Evolutionary conservation across 768 basidiomycete genomes (phyloP).

Genomic region (Amanita muscaria): DNA sequence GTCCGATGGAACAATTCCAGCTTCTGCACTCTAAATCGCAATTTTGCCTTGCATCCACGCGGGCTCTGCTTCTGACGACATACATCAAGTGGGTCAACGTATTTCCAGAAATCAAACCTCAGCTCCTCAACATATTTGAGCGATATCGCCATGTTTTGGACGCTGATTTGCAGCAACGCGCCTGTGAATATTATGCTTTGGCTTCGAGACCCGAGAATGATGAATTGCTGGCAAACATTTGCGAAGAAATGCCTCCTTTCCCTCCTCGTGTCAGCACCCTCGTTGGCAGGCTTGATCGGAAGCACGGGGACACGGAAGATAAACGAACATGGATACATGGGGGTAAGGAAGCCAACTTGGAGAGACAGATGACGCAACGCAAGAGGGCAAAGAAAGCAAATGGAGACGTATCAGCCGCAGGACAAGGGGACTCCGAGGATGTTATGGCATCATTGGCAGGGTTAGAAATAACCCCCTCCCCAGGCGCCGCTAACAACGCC

Average conservation of each 20-base stretch:
- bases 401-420: conserved; percentile 19
- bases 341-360: conserved; percentile 85
- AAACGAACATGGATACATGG: conserved; percentile 94
- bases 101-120: conserved; percentile 95
- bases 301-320: conserved; percentile 88
- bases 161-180: conserved; percentile 94
- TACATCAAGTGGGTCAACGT: conserved; percentile 99
- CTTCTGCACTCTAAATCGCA: conserved; percentile 91
- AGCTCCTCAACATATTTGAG: conserved; percentile 90
- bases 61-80: conserved; percentile 88
- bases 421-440: conserved; percentile 33
- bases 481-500: conserved; percentile 11
- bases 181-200: conserved; percentile 93
- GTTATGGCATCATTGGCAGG: conserved; percentile 73
- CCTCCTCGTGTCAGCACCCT: conserved; percentile 90
- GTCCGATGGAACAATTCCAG: conserved; percentile 91
- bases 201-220: conserved; percentile 83
- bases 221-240: conserved; percentile 86
- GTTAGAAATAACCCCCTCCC: conserved; percentile 45
- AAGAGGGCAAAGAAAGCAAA: conserved; percentile 33
- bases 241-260: conserved; percentile 99
- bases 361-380: conserved; percentile 54
- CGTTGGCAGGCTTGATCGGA: conserved; percentile 77
- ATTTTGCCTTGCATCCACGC: conserved; percentile 85
- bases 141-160: conserved; percentile 97